These are phyloP conservation scores for Lyophyllum atratum DNA, from an alignment of 768 basidiomycete species.

Conservation along the genomic window DNA sequence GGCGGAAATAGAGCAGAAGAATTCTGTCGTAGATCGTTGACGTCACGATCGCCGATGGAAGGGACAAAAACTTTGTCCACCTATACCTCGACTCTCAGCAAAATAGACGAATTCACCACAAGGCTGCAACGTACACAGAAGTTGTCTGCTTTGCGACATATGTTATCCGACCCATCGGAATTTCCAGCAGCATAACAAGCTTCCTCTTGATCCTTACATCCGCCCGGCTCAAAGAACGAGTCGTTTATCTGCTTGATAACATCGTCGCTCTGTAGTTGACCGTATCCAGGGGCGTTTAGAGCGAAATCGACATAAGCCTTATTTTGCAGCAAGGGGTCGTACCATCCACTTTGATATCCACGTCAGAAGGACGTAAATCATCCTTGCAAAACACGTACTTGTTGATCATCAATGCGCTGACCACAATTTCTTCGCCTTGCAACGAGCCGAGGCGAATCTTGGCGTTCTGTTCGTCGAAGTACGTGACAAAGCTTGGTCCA, in stretches of 20 bases:
- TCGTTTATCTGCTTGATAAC: slow-evolving; percentile 49
- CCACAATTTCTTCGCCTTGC: slow-evolving; percentile 49
- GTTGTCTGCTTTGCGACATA: slow-evolving; percentile 52
- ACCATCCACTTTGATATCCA: slow-evolving; percentile 52
- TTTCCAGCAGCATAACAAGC: slow-evolving; percentile 60
- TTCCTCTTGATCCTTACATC: slow-evolving; percentile 56
- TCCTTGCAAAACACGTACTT: slow-evolving; percentile 36
- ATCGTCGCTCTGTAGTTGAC: slow-evolving; percentile 52
- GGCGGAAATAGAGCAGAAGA: slow-evolving; percentile 55
- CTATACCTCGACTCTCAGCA: slow-evolving; percentile 25
- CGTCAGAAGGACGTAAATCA: not conserved
- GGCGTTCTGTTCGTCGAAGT: slow-evolving; percentile 63
- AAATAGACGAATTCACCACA: not conserved
- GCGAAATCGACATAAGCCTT: slow-evolving; percentile 63
- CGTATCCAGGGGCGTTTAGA: slow-evolving; percentile 64
- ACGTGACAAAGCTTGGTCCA: slow-evolving; percentile 63
- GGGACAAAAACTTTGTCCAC: slow-evolving; percentile 47
- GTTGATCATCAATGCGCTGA: slow-evolving; percentile 67
- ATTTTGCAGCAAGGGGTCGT: slow-evolving; percentile 64
- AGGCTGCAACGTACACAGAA: slow-evolving; percentile 49
- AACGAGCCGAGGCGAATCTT: slow-evolving; percentile 46
- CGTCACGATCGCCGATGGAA: slow-evolving; percentile 53
- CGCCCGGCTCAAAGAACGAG: slow-evolving; percentile 46
- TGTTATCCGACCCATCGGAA: slow-evolving; percentile 42
- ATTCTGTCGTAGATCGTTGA: slow-evolving; percentile 61